These are phyloP conservation scores for Exobasidium rhododendri DNA, from an alignment of 1,284 basidiomycete species.

Conservation along the genomic window DNA sequence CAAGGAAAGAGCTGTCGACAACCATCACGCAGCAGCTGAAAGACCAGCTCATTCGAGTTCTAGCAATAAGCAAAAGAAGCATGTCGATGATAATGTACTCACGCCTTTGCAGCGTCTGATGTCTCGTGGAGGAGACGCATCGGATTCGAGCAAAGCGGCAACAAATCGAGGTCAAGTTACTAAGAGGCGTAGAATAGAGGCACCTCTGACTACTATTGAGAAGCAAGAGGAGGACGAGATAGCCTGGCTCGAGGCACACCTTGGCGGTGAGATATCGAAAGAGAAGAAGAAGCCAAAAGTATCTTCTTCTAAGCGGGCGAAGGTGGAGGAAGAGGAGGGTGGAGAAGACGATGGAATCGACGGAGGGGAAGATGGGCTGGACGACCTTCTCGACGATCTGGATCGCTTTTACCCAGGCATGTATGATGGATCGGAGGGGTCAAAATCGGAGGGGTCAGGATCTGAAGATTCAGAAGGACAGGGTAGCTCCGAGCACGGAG, in stretches of 20 bases:
- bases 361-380: constrained; percentile 14
- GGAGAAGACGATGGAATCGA: constrained; percentile 12
- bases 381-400: constrained; percentile 16
- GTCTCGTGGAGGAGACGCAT: not conserved
- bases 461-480: constrained; percentile 7
- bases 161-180: constrained; percentile 6
- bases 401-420: constrained; percentile 22
- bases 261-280: constrained; percentile 24
- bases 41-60: not conserved
- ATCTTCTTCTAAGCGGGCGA: constrained; percentile 1
- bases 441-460: constrained; percentile 4
- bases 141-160: not conserved
- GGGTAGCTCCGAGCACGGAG: not conserved
- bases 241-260: constrained; percentile 47
- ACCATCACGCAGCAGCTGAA: not conserved
- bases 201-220: constrained; percentile 34
- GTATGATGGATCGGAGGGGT: constrained; percentile 12
- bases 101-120: constrained; percentile 21
- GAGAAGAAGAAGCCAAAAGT: constrained; percentile 19
- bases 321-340: constrained; percentile 6
- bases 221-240: constrained; percentile 53
- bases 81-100: constrained; percentile 12
- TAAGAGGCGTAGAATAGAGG: constrained; percentile 12
- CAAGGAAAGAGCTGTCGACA: not conserved
- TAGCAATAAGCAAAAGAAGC: not conserved